These are phyloP conservation scores for Trichoderma atrobrunneum DNA, from an alignment of 2,329 filamentous ascomycete species.

Conservation along the genomic window DNA sequence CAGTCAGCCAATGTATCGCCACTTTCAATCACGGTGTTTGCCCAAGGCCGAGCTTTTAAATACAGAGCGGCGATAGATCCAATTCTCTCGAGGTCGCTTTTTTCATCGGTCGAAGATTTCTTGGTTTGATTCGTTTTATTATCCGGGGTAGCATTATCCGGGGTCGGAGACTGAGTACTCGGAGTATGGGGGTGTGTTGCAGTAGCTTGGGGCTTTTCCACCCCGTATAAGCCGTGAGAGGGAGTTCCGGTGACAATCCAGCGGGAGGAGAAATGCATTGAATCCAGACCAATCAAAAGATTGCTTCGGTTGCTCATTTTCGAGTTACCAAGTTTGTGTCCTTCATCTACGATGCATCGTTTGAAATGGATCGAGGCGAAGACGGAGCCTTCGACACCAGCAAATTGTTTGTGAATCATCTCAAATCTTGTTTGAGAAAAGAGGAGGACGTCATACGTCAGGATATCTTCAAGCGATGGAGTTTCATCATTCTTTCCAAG, in stretches of 20 bases:
- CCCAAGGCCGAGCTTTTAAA: conserved; percentile 75
- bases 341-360: conserved; percentile 87
- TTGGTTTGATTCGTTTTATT: conserved; percentile 25
- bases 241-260: conserved; percentile 94
- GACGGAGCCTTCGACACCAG: conserved; percentile 48
- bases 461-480: conserved; percentile 56
- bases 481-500: conserved; percentile 55
- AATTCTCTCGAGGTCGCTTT: conserved; percentile 63
- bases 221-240: conserved; percentile 75
- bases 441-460: conserved; percentile 71
- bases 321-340: conserved; percentile 75
- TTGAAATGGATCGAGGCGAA: conserved; percentile 77
- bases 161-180: background rate
- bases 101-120: conserved; percentile 47
- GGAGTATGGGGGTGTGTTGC: background rate
- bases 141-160: conserved; percentile 21
- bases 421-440: conserved; percentile 76
- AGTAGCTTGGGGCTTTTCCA: conserved; percentile 34
- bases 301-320: conserved; percentile 54
- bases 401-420: conserved; percentile 42
- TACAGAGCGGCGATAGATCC: conserved; percentile 67
- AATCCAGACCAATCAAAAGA: conserved; percentile 50
- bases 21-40: conserved; percentile 52
- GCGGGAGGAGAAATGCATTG: conserved; percentile 63
- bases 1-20: conserved; percentile 64